A percentile compares a stretch with the other conserved stretches of the same genome.
phyloP scores from a whole-genome alignment of 2,329 filamentous ascomycete species.

The Teratosphaeria nubilosa region DNA sequence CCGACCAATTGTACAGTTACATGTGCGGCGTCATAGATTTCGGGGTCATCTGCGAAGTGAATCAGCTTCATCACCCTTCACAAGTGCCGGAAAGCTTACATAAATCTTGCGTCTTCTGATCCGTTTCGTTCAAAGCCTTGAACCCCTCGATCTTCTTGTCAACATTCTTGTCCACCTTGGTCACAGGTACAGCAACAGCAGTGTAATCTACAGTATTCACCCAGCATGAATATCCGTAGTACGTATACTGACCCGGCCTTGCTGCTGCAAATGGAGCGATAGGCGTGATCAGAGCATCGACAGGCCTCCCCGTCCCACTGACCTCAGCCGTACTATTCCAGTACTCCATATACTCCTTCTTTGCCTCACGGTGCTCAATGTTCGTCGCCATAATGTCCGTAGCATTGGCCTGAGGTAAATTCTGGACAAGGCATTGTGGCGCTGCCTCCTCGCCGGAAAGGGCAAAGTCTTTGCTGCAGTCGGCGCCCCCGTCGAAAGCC shows the following conservation, averaged over 20 bases:
- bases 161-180: slow-evolving; percentile 40
- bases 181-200: slow-evolving; percentile 45
- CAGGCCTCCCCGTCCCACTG: slow-evolving; percentile 38
- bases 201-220: slow-evolving; percentile 51
- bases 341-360: slow-evolving; percentile 53
- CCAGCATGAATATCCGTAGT: slow-evolving; percentile 35
- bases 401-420: slow-evolving; percentile 30
- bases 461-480: slow-evolving; percentile 40
- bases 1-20: slow-evolving; percentile 28
- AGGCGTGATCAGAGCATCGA: slow-evolving; percentile 47
- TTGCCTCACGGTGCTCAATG: slow-evolving; percentile 44
- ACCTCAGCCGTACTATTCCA: slow-evolving; percentile 47
- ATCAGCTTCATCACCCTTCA: not conserved
- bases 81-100: slow-evolving; percentile 26
- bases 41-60: slow-evolving; percentile 23
- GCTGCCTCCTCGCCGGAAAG: slow-evolving; percentile 47
- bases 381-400: slow-evolving; percentile 40
- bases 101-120: slow-evolving; percentile 29
- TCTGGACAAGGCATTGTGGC: slow-evolving; percentile 33
- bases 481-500: slow-evolving; percentile 41
- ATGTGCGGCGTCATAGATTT: slow-evolving; percentile 28
- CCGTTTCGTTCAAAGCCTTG: slow-evolving; percentile 29
- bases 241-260: slow-evolving; percentile 37
- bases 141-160: slow-evolving; percentile 33
- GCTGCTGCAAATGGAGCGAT: slow-evolving; percentile 42